Evolutionary conservation across 352 stramenopile genomes (phyloP).

Genomic region (Globisporangium middletonii): DNA sequence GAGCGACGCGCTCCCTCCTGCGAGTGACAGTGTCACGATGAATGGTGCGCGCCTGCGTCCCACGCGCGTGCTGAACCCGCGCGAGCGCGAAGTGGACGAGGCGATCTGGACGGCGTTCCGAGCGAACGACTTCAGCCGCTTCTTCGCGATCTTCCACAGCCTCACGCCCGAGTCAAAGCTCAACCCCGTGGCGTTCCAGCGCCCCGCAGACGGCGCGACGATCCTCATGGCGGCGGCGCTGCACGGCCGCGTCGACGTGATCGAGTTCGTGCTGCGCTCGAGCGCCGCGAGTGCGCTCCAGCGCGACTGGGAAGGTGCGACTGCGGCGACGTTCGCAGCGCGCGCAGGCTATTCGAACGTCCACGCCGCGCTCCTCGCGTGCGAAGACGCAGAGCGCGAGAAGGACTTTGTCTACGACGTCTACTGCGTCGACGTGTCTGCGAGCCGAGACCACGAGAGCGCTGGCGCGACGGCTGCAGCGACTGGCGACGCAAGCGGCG

Average conservation of each 20-base stretch:
- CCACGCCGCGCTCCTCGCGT: conserved; percentile 58
- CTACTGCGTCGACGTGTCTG: conserved; percentile 73
- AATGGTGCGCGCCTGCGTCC: conserved; percentile 49
- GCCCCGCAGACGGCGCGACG: conserved; percentile 63
- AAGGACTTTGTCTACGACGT: conserved; percentile 85
- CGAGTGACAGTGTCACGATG: conserved; percentile 23
- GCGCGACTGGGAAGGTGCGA: conserved; percentile 55
- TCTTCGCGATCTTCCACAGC: conserved; percentile 60
- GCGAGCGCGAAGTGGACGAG: conserved; percentile 73
- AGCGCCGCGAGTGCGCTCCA: conserved; percentile 44
- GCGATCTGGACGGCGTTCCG: conserved; percentile 76
- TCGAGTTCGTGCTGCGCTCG: conserved; percentile 55
- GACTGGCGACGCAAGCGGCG: conserved; percentile 8
- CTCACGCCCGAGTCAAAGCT: conserved; percentile 31
- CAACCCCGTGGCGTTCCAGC: conserved; percentile 53
- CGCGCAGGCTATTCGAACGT: conserved; percentile 49
- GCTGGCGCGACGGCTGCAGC: background rate
- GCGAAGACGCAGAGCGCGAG: conserved; percentile 66
- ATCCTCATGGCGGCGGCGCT: conserved; percentile 73
- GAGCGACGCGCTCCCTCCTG: background rate
- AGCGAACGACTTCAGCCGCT: conserved; percentile 71
- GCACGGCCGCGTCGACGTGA: conserved; percentile 74
- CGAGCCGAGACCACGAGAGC: conserved; percentile 26
- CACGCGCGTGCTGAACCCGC: conserved; percentile 72
- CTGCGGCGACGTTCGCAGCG: conserved; percentile 50